Evolutionary conservation across 2,329 filamentous ascomycete genomes (phyloP), one percentile per base, ranked within the genome.

Genomic region (Fusarium sp.): DNA sequence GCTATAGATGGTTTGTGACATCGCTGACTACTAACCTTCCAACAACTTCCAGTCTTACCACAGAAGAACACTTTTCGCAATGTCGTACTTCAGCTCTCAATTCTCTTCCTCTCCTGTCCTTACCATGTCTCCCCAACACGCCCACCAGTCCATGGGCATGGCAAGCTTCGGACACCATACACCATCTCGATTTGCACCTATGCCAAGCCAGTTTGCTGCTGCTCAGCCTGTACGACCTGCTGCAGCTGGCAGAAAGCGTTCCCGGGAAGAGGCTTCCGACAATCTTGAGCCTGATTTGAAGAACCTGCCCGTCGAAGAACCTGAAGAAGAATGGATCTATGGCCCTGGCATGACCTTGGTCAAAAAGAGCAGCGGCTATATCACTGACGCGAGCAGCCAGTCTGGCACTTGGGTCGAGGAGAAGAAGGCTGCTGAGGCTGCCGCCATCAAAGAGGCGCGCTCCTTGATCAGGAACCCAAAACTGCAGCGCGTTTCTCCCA

Each of bases 341-440:
- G 90, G 90, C 59, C 87, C 88, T 55, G 91, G 90, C 67, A 93
- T 92, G 90, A 87, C 86, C 5, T 84, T 92, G 74, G 88, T 92
- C 79, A 92, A 91, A 75, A 87, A 88, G 55, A 84, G 82, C 55
- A 77, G 77, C 19, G 83, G 84, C 73, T 90, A 89, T 71, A 80
- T 86, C 68, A 81, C 87, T 65, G 85, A 89, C 60, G 74, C 76
- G 57, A 85, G 85, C 74, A 92, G 84, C 70, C 90, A 92, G 76
- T 91, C 89, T 28, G 90, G 90, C 65, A 92, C 89, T 43, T 92
- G 89, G 90, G 82, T 89, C 58, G 90, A 93, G 78, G 89, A 92
- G 78, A 87, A 87, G 76, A 82, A 82, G 39, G 83, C 86, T 46
- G 78, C 80, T 44, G 83, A 88, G 59, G 82, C 86, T 62, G 81